Conservation (phyloP, 2,329 filamentous ascomycete species). For the Colletotrichum somersetense region DNA sequence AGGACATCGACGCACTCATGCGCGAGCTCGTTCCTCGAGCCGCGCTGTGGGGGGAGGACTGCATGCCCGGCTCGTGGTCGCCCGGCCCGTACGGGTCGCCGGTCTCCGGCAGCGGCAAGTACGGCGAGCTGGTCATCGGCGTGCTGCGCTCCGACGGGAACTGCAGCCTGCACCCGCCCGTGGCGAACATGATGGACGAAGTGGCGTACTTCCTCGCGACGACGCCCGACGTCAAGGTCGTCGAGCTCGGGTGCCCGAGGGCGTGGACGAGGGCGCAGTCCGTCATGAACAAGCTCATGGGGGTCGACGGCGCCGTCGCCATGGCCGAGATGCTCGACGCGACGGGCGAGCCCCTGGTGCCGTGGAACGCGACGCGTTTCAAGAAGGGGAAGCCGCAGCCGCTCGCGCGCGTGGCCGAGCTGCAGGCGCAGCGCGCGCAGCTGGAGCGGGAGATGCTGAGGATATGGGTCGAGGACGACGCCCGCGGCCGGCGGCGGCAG, state of each 20-base stretch:
- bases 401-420: constrained; percentile 9
- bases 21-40: constrained; percentile 31
- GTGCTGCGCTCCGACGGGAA: constrained; percentile 33
- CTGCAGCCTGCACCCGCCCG: constrained; percentile 23
- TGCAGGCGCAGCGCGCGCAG: constrained; percentile 27
- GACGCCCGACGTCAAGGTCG: neutral
- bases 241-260: neutral
- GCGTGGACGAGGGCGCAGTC: constrained; percentile 27
- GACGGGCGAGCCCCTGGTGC: constrained; percentile 27
- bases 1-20: constrained; percentile 25
- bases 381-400: constrained; percentile 11
- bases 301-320: constrained; percentile 9
- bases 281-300: constrained; percentile 39
- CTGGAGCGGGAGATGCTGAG: constrained; percentile 33
- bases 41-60: constrained; percentile 32
- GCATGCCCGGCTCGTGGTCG: constrained; percentile 30
- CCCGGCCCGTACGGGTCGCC: neutral
- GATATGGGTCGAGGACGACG: constrained; percentile 33
- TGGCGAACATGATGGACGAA: constrained; percentile 31
- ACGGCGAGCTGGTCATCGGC: constrained; percentile 29
- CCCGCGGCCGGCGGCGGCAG: neutral
- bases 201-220: constrained; percentile 3
- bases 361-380: constrained; percentile 29
- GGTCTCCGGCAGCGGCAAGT: constrained; percentile 3
- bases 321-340: constrained; percentile 34